These are phyloP conservation scores for Dentipellis sp. DNA, from an alignment of 768 basidiomycete genomes.

Conservation along the genomic window DNA sequence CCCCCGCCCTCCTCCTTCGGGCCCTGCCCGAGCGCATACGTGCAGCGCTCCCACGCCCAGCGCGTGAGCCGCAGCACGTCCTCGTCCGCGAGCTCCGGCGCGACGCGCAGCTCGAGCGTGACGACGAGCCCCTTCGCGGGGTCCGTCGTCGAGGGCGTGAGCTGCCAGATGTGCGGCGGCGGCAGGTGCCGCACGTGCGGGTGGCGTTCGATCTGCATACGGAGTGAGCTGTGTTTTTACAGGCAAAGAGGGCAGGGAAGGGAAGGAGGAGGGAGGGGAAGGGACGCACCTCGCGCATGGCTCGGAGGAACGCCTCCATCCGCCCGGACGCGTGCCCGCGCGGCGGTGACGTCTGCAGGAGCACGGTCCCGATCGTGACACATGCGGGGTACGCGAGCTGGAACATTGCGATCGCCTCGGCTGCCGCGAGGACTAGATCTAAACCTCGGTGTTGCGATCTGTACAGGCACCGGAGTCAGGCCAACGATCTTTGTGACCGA, in stretches of 20 bases:
- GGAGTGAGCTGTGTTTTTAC: background rate
- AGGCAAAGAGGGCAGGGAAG: too few relatives aligned
- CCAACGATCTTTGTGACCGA: background rate
- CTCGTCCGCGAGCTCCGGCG: slow-evolving; percentile 52
- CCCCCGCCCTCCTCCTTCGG: slow-evolving; percentile 20
- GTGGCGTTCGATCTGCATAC: slow-evolving; percentile 65
- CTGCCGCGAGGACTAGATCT: slow-evolving; percentile 80
- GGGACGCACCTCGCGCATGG: slow-evolving; percentile 65
- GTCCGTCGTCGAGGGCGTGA: slow-evolving; percentile 29
- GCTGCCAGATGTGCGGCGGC: slow-evolving; percentile 85
- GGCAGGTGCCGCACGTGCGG: slow-evolving; percentile 77
- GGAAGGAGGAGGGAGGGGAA: slow-evolving; percentile 6
- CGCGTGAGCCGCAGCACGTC: slow-evolving; percentile 64
- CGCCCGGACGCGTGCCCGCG: slow-evolving; percentile 48
- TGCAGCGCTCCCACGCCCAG: slow-evolving; percentile 68
- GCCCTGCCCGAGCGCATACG: slow-evolving; percentile 35
- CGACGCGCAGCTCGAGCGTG: slow-evolving; percentile 74
- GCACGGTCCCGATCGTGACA: slow-evolving; percentile 71
- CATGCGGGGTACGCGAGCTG: slow-evolving; percentile 80
- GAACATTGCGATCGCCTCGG: slow-evolving; percentile 73
- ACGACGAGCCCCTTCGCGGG: slow-evolving; percentile 48
- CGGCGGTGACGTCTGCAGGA: slow-evolving; percentile 83
- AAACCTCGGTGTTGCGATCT: slow-evolving; percentile 53
- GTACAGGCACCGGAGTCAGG: too few relatives aligned
- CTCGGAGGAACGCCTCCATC: slow-evolving; percentile 76